Base-by-base conservation (phyloP, 1,284 basidiomycete genomes). In the Rugiboletus extremiorientalis region DNA sequence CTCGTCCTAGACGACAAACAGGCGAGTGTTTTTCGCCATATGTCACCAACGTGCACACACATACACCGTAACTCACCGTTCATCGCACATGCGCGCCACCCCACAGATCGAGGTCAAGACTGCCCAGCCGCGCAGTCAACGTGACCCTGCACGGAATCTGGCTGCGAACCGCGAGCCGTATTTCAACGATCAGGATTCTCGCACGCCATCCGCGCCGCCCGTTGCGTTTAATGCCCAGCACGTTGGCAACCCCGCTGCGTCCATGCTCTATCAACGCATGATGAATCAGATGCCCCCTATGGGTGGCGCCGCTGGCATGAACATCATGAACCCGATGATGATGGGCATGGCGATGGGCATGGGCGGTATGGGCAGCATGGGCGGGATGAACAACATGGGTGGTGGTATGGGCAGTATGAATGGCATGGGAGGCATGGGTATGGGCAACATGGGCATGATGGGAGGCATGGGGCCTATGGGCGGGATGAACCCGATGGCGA, bases 101-200 rank as follows among this genome's bases (percentile, higher is more conserved):
- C 15, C 60, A n/a, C n/a, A 94, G 89, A 91, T 96, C 63, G 93
- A 96, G 72, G 90, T 95, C 55, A 94, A 94, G 73, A 79, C 84
- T 55, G 91, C 90, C 8, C 91, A 92, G 68, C 90, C 91, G 6
- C 83, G 90, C 58, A 84, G 79, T 59, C 84, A 87, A 63, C 81
- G 86, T 31, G 85, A 87, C 53, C 79, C 82, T 65, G 73, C 76
- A 22, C 65, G 79, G 68, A 65, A 65, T 52, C 54, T 72, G 61
- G 53, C 54, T 50, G 58, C 46, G 50, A 60, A 44, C 9, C 70
- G 71, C 30, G 71, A 76, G 6, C 55, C 61, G 20, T 63, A 65
- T 48, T 73, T 71, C 60, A 70, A 69, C 25, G 70, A 75, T 31
- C 62, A 65, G 31, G 72, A 70, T 36, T 69, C 71, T 9, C 68